Conservation (phyloP, 345 rosid genomes). For the Acer campestre region DNA sequence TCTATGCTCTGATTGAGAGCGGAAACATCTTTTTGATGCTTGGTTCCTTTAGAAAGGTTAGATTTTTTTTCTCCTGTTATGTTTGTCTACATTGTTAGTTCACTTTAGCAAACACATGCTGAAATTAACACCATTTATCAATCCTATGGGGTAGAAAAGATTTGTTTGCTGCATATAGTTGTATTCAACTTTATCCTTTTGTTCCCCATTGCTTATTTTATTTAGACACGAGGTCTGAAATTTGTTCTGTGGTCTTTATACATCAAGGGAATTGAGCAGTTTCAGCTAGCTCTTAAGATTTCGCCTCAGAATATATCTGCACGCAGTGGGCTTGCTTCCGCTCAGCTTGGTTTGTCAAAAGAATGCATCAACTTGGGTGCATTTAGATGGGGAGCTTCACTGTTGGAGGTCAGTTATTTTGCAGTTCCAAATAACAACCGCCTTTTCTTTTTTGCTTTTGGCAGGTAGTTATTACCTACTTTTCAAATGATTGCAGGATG, state of each 20-base stretch:
- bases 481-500: slow-evolving; percentile 57
- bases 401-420: slow-evolving; percentile 64
- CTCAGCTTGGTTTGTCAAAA: slow-evolving; percentile 79
- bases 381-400: slow-evolving; percentile 82
- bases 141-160: background rate
- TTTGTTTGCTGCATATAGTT: background rate
- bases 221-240: background rate
- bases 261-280: slow-evolving; percentile 76
- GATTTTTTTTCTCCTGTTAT: slow-evolving; percentile 3
- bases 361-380: slow-evolving; percentile 84
- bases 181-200: background rate
- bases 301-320: slow-evolving; percentile 76
- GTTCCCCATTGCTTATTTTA: background rate
- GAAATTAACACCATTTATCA: background rate
- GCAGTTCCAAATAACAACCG: slow-evolving; percentile 11
- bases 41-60: slow-evolving; percentile 88
- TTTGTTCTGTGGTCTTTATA: slow-evolving; percentile 29
- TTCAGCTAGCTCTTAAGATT: slow-evolving; percentile 72
- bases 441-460: background rate
- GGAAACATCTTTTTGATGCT: slow-evolving; percentile 90
- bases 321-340: slow-evolving; percentile 84
- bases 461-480: slow-evolving; percentile 9
- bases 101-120: slow-evolving; percentile 7
- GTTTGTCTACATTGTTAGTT: background rate
- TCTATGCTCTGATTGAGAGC: slow-evolving; percentile 80